Evolutionary conservation across 1,284 basidiomycete species (phyloP).

Genomic region (Trametes polyzona): DNA sequence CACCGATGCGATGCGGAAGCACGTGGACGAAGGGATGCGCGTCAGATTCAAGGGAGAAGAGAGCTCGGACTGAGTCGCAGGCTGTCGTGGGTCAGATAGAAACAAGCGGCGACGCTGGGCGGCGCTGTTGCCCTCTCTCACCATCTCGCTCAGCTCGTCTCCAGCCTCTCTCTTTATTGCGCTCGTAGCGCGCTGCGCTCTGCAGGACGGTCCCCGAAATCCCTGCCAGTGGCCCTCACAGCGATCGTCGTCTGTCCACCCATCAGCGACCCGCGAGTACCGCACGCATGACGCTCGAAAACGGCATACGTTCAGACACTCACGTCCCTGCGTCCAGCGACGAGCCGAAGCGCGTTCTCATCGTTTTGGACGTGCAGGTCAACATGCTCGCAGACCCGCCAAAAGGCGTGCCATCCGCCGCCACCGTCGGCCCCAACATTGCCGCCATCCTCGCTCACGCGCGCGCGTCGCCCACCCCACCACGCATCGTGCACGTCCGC

Average conservation of each 20-base stretch:
- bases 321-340: neutral
- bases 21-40: neutral
- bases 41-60: too few species aligned
- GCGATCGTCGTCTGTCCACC: too few species aligned
- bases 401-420: slow-evolving; percentile 53
- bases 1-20: neutral
- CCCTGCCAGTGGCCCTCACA: too few species aligned
- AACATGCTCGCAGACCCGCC: slow-evolving; percentile 51
- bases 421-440: slow-evolving; percentile 51
- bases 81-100: too few species aligned
- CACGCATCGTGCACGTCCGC: slow-evolving; percentile 67
- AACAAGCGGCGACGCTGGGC: too few species aligned
- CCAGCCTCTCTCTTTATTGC: too few species aligned
- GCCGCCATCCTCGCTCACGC: slow-evolving; percentile 52
- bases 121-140: too few species aligned
- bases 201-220: too few species aligned
- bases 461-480: slow-evolving; percentile 49
- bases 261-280: too few species aligned
- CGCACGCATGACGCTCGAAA: slow-evolving; percentile 1
- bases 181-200: too few species aligned
- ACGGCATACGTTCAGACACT: neutral
- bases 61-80: too few species aligned
- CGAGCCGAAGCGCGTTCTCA: slow-evolving; percentile 49
- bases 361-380: slow-evolving; percentile 63
- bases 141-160: too few species aligned